Conservation (phyloP, 2,329 filamentous ascomycete species). For the Pseudogymnoascus sp. region DNA sequence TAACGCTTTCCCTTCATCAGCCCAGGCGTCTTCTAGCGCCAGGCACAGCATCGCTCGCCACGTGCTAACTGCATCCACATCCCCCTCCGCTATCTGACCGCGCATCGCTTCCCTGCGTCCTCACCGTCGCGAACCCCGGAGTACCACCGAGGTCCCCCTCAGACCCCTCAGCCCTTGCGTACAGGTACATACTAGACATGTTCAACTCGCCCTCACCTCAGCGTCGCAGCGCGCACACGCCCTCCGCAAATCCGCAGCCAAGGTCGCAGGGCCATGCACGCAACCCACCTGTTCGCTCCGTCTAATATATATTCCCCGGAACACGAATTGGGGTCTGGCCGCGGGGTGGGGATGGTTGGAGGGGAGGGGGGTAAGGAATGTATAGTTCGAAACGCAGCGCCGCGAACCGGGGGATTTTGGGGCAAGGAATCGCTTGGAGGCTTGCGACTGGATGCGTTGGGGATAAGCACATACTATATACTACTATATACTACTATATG, state of each 20-base stretch:
- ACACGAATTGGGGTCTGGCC: not conserved
- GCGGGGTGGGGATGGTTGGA: not conserved
- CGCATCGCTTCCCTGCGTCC: not conserved
- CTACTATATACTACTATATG: not conserved
- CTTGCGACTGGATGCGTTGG: not conserved
- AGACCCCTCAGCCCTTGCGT: not conserved
- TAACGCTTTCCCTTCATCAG: not conserved
- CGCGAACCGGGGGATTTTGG: not conserved
- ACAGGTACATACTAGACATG: not conserved
- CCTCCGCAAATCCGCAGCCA: not conserved
- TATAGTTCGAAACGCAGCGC: not conserved
- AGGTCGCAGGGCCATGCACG: not conserved
- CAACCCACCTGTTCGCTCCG: not conserved
- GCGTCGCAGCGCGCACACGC: not conserved
- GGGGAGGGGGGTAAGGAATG: not conserved
- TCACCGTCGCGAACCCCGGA: not conserved
- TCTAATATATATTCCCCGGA: not conserved
- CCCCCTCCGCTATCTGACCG: not conserved
- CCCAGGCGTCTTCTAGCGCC: not conserved
- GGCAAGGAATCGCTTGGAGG: not conserved
- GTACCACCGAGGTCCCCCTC: not conserved
- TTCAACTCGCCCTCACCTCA: not conserved
- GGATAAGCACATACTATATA: not conserved
- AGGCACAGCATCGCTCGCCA: constrained; percentile 3
- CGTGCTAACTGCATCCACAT: constrained; percentile 6